Evolutionary conservation across 768 basidiomycete genomes (phyloP).

Genomic region (Rhizopogon vinicolor): DNA sequence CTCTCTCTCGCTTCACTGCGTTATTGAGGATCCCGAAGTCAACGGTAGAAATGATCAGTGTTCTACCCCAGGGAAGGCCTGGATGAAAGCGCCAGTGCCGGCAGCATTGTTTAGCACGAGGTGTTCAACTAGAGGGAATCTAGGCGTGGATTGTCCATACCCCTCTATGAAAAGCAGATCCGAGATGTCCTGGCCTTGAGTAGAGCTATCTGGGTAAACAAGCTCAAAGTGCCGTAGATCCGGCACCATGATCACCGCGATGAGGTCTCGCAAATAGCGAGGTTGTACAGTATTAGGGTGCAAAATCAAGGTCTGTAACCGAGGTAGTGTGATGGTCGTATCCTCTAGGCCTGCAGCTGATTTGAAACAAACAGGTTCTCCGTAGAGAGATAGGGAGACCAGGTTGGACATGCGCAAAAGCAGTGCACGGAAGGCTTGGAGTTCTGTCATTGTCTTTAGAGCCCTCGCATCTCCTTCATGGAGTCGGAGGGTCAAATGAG

Average conservation of each 20-base stretch:
- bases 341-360: constrained; percentile 5
- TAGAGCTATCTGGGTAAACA: constrained; percentile 25
- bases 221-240: constrained; percentile 27
- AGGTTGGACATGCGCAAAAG: constrained; percentile 17
- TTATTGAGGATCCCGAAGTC: constrained; percentile 20
- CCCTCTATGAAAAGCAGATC: constrained; percentile 18
- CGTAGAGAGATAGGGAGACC: constrained; percentile 21
- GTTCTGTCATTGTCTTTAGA: constrained; percentile 23
- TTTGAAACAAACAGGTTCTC: constrained; percentile 24
- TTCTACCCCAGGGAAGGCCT: constrained; percentile 19
- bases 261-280: constrained; percentile 25
- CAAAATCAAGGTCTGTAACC: constrained; percentile 24
- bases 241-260: constrained; percentile 23
- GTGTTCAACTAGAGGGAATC: constrained; percentile 23
- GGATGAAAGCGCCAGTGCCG: constrained; percentile 20
- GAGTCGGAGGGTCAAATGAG: constrained; percentile 23
- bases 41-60: constrained; percentile 19
- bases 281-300: constrained; percentile 27
- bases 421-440: constrained; percentile 20
- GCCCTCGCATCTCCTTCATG: constrained; percentile 23
- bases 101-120: constrained; percentile 22
- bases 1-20: not conserved
- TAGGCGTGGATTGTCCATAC: constrained; percentile 5
- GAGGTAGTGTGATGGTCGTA: constrained; percentile 14
- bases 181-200: constrained; percentile 21